Evolutionary conservation across 768 basidiomycete species (phyloP).

Genomic region (Russula griseocarnosa): DNA sequence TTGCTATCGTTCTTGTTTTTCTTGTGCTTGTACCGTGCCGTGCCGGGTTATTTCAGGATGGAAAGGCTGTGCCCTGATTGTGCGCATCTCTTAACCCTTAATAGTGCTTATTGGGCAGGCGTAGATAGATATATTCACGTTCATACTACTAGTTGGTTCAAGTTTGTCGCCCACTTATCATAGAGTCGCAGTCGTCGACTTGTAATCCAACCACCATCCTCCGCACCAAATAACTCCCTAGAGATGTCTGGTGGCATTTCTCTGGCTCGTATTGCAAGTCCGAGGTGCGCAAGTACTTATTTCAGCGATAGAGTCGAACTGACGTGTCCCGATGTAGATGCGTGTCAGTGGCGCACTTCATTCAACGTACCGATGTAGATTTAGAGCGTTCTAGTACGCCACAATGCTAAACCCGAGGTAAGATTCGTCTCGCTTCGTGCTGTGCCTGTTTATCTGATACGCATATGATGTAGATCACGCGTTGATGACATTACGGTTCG

Average conservation of each 20-base stretch:
- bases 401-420: not conserved
- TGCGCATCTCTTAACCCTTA: not conserved
- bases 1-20: conserved; percentile 6
- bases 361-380: not conserved
- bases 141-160: conserved; percentile 12
- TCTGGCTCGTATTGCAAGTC: not conserved
- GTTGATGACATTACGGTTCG: not conserved
- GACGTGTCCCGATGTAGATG: not conserved
- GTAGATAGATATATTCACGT: conserved; percentile 17
- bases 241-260: not conserved
- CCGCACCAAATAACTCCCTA: not conserved
- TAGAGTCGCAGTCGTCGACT: conserved; percentile 7
- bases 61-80: not conserved
- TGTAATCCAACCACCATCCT: conserved; percentile 11
- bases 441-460: not conserved
- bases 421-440: not conserved
- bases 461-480: not conserved
- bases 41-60: not conserved
- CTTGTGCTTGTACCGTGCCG: not conserved
- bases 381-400: not conserved
- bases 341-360: not conserved
- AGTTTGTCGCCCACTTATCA: conserved; percentile 8
- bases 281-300: conserved; percentile 18
- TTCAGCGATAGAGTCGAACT: not conserved
- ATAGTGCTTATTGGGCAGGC: not conserved